A percentile compares a stretch with the other conserved stretches of the same genome.
Conservation (phyloP, 2,329 filamentous ascomycete genomes). For the Diplodia seriata region DNA sequence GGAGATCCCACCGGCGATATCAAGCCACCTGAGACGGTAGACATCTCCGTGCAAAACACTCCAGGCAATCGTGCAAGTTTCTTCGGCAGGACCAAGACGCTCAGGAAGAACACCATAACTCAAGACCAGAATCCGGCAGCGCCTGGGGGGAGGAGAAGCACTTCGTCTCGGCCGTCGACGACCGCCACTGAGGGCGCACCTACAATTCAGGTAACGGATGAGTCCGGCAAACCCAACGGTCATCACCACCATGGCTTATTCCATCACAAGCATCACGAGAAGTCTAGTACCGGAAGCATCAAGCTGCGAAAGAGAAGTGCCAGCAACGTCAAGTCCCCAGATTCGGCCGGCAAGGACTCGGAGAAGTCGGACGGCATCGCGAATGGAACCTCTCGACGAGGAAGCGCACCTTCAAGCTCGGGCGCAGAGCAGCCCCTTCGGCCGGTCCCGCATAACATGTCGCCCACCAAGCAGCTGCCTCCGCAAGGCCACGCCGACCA, state of each 20-base stretch:
- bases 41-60: constrained; percentile 35
- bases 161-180: constrained; percentile 38
- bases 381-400: constrained; percentile 17
- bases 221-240: constrained; percentile 44
- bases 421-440: constrained; percentile 45
- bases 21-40: constrained; percentile 36
- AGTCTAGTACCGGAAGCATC: constrained; percentile 47
- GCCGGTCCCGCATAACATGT: constrained; percentile 51
- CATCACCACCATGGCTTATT: constrained; percentile 41
- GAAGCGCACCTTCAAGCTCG: constrained; percentile 33
- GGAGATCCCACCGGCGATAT: constrained; percentile 59
- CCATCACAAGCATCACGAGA: constrained; percentile 46
- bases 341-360: constrained; percentile 37
- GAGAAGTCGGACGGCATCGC: constrained; percentile 32
- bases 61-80: constrained; percentile 57
- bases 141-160: constrained; percentile 51
- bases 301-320: constrained; percentile 50
- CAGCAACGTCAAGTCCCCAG: constrained; percentile 41
- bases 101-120: constrained; percentile 28
- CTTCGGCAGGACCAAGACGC: constrained; percentile 63
- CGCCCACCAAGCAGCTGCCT: constrained; percentile 44
- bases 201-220: constrained; percentile 74
- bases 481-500: constrained; percentile 51
- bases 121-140: constrained; percentile 45
- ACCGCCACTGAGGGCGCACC: constrained; percentile 58